These are phyloP conservation scores for Anacardium occidentale DNA, from an alignment of 345 rosid genomes.

Conservation along the genomic window DNA sequence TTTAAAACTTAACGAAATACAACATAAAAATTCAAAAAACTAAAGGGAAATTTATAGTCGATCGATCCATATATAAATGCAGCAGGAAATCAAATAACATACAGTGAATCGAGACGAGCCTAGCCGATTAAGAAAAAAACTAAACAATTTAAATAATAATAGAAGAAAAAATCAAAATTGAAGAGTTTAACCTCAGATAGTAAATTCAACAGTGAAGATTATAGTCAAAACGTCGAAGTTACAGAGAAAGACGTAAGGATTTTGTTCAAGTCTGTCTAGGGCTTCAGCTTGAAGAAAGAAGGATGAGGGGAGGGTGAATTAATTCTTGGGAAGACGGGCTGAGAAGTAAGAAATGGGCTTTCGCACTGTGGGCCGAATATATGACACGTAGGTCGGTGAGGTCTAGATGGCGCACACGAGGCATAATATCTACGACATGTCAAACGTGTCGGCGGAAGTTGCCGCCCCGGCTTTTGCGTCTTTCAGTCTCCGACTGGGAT, in stretches of 20 bases:
- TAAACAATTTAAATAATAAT: background rate
- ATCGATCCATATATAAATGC: background rate
- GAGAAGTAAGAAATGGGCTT: background rate
- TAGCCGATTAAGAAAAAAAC: background rate
- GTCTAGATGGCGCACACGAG: constrained; percentile 16
- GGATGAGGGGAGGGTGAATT: background rate
- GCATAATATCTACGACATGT: background rate
- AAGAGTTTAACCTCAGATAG: constrained; percentile 1
- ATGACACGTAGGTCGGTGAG: constrained; percentile 20
- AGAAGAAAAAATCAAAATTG: background rate
- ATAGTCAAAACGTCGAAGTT: background rate
- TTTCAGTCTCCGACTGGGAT: background rate
- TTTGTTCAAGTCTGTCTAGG: constrained; percentile 3
- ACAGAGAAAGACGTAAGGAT: background rate
- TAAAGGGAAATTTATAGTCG: background rate
- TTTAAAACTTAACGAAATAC: background rate
- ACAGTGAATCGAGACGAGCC: background rate
- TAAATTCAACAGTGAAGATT: background rate
- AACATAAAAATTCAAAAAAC: background rate
- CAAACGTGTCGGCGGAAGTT: background rate
- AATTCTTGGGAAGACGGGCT: background rate
- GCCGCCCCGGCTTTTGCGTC: background rate
- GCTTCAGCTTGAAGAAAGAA: background rate
- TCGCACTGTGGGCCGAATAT: background rate
- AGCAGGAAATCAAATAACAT: background rate